Base-by-base conservation (phyloP, 768 basidiomycete genomes). In the Lactarius pseudohatsudake region DNA sequence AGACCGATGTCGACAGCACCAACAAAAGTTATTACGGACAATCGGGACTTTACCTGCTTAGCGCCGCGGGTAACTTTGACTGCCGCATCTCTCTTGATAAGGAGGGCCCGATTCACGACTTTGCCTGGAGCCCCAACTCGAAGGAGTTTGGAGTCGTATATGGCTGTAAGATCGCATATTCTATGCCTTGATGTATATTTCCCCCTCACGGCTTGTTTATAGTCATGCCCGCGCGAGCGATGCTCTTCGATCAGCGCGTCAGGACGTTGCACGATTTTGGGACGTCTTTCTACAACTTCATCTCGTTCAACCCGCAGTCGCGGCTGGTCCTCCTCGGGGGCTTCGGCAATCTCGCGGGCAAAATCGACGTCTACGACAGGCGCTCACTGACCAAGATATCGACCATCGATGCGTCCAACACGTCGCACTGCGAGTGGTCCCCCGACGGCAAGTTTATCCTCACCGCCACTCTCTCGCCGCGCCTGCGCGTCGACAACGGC, bases 1-100 rank as follows among this genome's bases (percentile, higher is more conserved):
- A 96, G 74, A 96, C 96, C 4, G 97, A 99, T 72, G 96, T 98
- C 61, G 96, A 99, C 74, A 93, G 92, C 75, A 90, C 92, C 56
- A 96, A 96, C 77, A 97, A 92, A 84, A 95, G 90, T 73, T 99
- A 99, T 77, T 99, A 98, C 71, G 97, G 97, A 62, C 96, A 98
- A 81, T 97, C 96, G 2, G 92, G 93, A 61, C 80, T 99, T 73
- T 98, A 96, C 78, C 83, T 98, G 16, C 85, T 98, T 68, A 94
- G 89, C 69, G 87, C 94, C 20, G 90, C 93, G 10, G 96, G 96
- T 18, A 92, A 94, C 71, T 98, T 95, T 72, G 96, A 98, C 75
- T 94, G 92, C 74, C 83, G 94, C 34, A 91, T 98, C 32, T 79
- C 83, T 1, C 79, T 92, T 72, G 95, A 97, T 79, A 98, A 97